Evolutionary conservation across 2,329 filamentous ascomycete genomes (phyloP), one percentile per base, ranked within the genome.

Genomic region (Alternaria longipes): DNA sequence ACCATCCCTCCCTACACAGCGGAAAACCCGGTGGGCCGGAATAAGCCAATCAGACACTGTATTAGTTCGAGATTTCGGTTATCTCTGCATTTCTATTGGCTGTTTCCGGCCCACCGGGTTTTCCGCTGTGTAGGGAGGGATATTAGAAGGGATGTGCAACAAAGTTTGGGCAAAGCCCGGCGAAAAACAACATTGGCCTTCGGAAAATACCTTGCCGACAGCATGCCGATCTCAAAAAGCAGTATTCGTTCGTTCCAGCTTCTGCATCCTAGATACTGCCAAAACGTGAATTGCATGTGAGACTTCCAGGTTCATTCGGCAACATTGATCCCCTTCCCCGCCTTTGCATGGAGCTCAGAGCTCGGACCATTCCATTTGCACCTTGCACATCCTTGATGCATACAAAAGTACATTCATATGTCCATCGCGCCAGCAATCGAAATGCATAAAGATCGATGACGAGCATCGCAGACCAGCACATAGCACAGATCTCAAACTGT

Each of bases 151-250:
- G 51, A 54, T 42, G 34, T 28, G 40, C 50, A 53, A 28, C 34
- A 40, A 22, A 53, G 11, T 30, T 54, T 30, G 51, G 28, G 38
- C 38, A 42, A 32, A 42, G 38, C 12, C 40, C 24, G 16, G 16
- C 18, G 40, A 54, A 54, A 54, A 34, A 54, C 26, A 44, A 54
- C 38, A 44, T n/a, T n/a, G n/a, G n/a, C 16, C 38, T 30, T 54
- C 51, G 51, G 51, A 42, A 44, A 32, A 54, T 42, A 42, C n/a
- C 36, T 32, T 54, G 38, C 51, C 51, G 51, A 54, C 51, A 42
- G 51, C 18, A 24, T 54, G 38, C 51, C 18, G 51, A 32, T 44
- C 51, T 22, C 24, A 30, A 34, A 44, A 54, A 54, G 38, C 38
- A 54, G 46, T 36, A 26, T 50, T 50, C 32, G 46, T 50, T 50